Conservation (phyloP, 495 filamentous ascomycete species). For the Symbiotaphrina buchneri region DNA sequence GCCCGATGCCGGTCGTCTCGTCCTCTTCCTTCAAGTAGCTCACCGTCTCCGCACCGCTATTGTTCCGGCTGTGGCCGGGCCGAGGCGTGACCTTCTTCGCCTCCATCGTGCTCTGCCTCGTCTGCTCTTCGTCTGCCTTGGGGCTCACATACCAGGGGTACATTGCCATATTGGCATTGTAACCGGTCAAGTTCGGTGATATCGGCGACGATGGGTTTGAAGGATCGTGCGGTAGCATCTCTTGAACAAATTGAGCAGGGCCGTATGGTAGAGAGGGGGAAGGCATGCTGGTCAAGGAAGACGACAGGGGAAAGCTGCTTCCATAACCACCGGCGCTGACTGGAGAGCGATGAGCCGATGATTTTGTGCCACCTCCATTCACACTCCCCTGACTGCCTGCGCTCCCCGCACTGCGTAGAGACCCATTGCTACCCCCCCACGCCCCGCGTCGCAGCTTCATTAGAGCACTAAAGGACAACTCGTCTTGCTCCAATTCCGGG, state of each 20-base stretch:
- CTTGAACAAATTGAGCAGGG: too few species aligned
- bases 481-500: slow-evolving; percentile 32
- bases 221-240: too few species aligned
- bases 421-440: slow-evolving; percentile 63
- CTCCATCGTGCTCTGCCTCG: too few species aligned
- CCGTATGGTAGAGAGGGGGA: too few species aligned
- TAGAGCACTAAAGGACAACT: slow-evolving; percentile 47
- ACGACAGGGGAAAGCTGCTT: background rate
- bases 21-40: slow-evolving; percentile 16
- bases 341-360: background rate
- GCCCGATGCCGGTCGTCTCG: slow-evolving; percentile 8
- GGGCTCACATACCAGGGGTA: too few species aligned
- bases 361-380: slow-evolving; percentile 2
- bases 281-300: too few species aligned
- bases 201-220: too few species aligned
- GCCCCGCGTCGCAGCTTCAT: slow-evolving; percentile 50
- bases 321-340: background rate
- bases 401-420: slow-evolving; percentile 29
- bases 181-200: too few species aligned
- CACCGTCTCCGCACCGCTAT: slow-evolving; percentile 15
- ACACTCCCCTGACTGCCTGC: slow-evolving; percentile 25
- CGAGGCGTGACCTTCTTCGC: too few species aligned
- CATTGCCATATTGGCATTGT: too few species aligned
- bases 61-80: slow-evolving; percentile 14
- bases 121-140: too few species aligned